Evolutionary conservation across 2,329 filamentous ascomycete species (phyloP), one percentile per base, ranked within the genome.

Genomic region (Graphiopsis chlorocephala): DNA sequence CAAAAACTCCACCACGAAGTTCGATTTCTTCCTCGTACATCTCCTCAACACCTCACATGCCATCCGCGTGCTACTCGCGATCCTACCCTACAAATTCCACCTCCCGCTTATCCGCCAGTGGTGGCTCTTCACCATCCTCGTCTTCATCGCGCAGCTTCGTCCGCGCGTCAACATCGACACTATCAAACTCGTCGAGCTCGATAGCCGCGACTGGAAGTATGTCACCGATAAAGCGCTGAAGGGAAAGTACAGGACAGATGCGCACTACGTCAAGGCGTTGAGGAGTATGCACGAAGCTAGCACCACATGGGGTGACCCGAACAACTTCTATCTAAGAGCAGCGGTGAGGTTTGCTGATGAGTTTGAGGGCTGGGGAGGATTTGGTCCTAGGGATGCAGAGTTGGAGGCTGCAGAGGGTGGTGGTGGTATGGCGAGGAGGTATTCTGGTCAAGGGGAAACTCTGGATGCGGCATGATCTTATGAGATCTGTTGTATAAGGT

Each of bases 31-130:
- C 78, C 78, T 93, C 48, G 88, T 91, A 4, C 92, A 97, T 73
- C 77, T 95, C 8, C 83, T 99, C 33, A 96, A 92, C 0, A 90
- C 90, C 23, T 93, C 90, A 66, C 93, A 99, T 75, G 94, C 95
- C 0, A 86, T 97, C 14, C 86, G 95, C n/a, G 86, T 96, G 26
- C 78, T 99, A 5, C 81, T 99, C 2, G 92, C 95, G 0, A 77
- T 92, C 38, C 80, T 97, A 12, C 92, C 93, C 0, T 78, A 83
- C 15, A 86, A 87, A 72, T 89, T 88, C 71, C 94, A 97, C 70
- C 76, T 92, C 53, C 81, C 81, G 25, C 80, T 99, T 4, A 83
- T 98, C 10, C 84, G 90, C 45, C 88, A 96, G 75, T 98, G 95
- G 93, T 97, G 92, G 91, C 80, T 99, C 5, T 85, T 97, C 48